phyloP scores from a whole-genome alignment of 805 yeast genomes.

The Candida methanosorbosa region DNA sequence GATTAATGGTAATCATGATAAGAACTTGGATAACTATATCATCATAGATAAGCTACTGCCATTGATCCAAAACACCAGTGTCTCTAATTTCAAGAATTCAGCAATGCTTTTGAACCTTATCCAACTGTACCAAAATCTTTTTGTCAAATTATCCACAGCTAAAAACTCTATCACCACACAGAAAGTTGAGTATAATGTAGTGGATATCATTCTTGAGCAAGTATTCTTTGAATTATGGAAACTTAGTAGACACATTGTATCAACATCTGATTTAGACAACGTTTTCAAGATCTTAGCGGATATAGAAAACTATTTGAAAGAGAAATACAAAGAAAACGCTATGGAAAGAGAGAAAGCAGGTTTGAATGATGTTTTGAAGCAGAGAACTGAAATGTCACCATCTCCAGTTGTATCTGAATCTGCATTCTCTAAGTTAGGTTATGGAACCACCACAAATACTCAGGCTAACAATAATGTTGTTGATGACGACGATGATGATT shows the following conservation, averaged over 20 bases:
- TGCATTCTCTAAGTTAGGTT: no score
- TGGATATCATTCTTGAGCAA: constrained; percentile 21
- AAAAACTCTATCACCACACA: constrained; percentile 9
- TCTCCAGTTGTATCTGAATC: no score
- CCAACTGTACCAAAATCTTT: constrained; percentile 20
- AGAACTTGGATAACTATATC: constrained; percentile 61
- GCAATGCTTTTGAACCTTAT: constrained; percentile 21
- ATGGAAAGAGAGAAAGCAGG: constrained; percentile 2
- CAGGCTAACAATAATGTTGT: neutral
- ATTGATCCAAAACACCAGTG: constrained; percentile 36
- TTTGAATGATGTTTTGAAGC: neutral
- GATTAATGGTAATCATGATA: constrained; percentile 33
- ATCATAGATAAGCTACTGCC: constrained; percentile 79
- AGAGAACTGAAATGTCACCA: neutral
- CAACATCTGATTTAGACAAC: constrained; percentile 13
- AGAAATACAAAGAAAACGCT: constrained; percentile 9
- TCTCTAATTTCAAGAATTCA: constrained; percentile 21
- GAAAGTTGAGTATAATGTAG: constrained; percentile 15
- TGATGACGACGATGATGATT: constrained; percentile 7
- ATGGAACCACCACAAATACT: neutral
- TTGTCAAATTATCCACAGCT: constrained; percentile 14
- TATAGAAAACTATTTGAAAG: constrained; percentile 12
- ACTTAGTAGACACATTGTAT: constrained; percentile 15
- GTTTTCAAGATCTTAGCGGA: constrained; percentile 9
- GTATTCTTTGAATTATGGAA: constrained; percentile 28